Conservation (phyloP, 2,329 filamentous ascomycete genomes). For the Trematosphaeria pertusa region DNA sequence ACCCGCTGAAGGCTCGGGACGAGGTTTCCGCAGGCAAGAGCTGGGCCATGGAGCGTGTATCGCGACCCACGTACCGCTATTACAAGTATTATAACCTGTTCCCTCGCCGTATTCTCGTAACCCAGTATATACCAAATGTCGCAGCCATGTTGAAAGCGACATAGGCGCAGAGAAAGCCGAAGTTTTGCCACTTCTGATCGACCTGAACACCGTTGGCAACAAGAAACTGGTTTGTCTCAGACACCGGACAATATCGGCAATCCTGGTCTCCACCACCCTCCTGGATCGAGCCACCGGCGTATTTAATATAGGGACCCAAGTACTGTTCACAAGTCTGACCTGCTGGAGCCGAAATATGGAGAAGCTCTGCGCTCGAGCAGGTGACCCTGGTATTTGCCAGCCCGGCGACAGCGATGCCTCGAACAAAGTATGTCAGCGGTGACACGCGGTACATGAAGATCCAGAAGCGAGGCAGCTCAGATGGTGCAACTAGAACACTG, state of each 20-base stretch:
- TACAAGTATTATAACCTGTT: conserved; percentile 1
- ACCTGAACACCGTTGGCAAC: neutral
- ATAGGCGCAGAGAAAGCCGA: neutral
- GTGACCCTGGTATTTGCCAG: neutral
- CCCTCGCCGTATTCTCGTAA: neutral
- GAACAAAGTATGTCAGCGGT: conserved; percentile 70
- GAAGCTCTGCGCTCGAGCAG: neutral
- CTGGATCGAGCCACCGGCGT: neutral
- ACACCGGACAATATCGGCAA: neutral
- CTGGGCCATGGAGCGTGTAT: too few relatives aligned
- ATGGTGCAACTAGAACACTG: conserved; percentile 67
- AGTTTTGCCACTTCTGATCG: neutral
- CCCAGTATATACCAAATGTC: neutral
- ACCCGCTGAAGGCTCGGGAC: too few relatives aligned
- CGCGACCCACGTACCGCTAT: too few relatives aligned
- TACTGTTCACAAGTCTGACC: neutral
- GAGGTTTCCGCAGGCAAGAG: too few relatives aligned
- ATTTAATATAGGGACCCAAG: neutral
- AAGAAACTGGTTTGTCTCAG: neutral
- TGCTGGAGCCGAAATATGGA: neutral
- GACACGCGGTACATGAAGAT: conserved; percentile 76
- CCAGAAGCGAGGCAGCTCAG: conserved; percentile 73
- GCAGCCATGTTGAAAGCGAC: neutral
- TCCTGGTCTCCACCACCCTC: neutral
- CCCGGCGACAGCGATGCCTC: conserved; percentile 32